Evolutionary conservation across 352 stramenopile species (phyloP).

Genomic region (Peronospora belbahrii): DNA sequence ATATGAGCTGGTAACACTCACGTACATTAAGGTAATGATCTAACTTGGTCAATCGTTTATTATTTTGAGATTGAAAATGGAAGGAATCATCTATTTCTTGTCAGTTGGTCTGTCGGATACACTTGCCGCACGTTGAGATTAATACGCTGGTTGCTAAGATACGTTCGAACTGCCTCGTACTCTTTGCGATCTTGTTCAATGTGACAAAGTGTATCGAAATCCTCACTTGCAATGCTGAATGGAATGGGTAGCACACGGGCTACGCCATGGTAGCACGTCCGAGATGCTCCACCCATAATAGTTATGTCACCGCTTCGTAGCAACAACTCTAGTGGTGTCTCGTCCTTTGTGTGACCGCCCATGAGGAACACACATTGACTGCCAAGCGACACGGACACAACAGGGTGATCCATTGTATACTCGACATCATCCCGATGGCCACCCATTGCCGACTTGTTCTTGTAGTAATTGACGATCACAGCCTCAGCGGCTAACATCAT

Average conservation of each 20-base stretch:
- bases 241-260: constrained; percentile 45
- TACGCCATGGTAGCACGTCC: constrained; percentile 68
- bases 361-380: constrained; percentile 73
- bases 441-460: constrained; percentile 66
- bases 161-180: constrained; percentile 34
- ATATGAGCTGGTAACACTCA: neutral
- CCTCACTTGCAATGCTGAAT: constrained; percentile 24
- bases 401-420: constrained; percentile 73
- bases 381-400: constrained; percentile 72
- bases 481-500: constrained; percentile 51
- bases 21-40: too few species aligned
- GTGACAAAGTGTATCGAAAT: constrained; percentile 20
- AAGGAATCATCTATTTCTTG: too few species aligned
- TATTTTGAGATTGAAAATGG: too few species aligned
- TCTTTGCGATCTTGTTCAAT: constrained; percentile 21
- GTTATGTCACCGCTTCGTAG: constrained; percentile 66
- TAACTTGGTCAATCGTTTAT: too few species aligned
- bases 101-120: constrained; percentile 27
- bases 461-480: constrained; percentile 84
- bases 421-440: constrained; percentile 81
- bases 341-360: constrained; percentile 53
- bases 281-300: constrained; percentile 47
- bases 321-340: constrained; percentile 47
- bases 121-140: constrained; percentile 82
- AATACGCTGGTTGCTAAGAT: constrained; percentile 54